These are phyloP conservation scores for Thelonectria blattea DNA, from an alignment of 2,329 filamentous ascomycete genomes.

Conservation along the genomic window DNA sequence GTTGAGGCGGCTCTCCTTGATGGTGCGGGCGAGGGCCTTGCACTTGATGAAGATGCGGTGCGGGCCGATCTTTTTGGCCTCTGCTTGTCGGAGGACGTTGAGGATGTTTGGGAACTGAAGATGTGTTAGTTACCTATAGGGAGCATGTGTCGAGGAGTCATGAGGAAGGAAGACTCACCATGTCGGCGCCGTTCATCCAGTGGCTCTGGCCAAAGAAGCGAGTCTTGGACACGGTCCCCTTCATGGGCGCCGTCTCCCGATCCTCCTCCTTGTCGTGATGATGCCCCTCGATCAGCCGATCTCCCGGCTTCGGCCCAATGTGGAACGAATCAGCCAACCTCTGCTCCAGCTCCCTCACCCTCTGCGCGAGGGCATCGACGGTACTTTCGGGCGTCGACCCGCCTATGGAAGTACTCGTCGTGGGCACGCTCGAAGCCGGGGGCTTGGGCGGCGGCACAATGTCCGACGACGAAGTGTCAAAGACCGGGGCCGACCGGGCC, in stretches of 20 bases:
- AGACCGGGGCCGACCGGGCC: conserved; percentile 26
- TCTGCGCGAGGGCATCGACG: conserved; percentile 44
- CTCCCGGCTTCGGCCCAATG: conserved; percentile 29
- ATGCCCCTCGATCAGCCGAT: conserved; percentile 9
- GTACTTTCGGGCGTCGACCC: conserved; percentile 37
- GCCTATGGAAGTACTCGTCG: conserved; percentile 29
- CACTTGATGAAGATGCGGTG: conserved; percentile 45
- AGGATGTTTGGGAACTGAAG: conserved; percentile 41
- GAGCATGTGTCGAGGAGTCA: background rate
- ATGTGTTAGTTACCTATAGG: background rate
- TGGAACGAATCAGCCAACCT: conserved; percentile 43
- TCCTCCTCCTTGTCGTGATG: background rate
- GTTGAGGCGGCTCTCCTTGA: conserved; percentile 50
- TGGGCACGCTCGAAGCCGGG: conserved; percentile 32
- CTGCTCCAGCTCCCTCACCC: conserved; percentile 52
- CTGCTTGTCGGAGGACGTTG: conserved; percentile 34
- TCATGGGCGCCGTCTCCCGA: conserved; percentile 29
- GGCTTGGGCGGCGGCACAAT: background rate
- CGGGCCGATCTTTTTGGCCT: conserved; percentile 39
- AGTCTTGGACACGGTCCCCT: conserved; percentile 50
- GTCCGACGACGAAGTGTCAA: conserved; percentile 11
- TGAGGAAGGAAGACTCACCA: conserved; percentile 42
- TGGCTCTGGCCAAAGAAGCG: conserved; percentile 57
- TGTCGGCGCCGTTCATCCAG: conserved; percentile 53
- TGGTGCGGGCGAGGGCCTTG: conserved; percentile 48